These are phyloP conservation scores for Fusarium begoniae DNA, from an alignment of 2,329 filamentous ascomycete species.

Conservation along the genomic window DNA sequence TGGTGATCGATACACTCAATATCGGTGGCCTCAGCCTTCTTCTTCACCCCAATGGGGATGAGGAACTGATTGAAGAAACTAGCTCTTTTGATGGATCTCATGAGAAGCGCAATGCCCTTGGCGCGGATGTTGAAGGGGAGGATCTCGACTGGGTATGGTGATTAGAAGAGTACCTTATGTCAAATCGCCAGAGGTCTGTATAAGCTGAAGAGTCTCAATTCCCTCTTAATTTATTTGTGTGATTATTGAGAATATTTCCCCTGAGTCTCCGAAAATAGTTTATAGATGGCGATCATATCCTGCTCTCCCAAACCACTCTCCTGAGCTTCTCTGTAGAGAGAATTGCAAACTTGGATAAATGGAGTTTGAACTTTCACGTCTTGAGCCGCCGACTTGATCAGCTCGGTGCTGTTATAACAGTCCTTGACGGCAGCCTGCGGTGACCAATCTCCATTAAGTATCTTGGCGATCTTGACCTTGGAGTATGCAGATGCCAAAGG, in stretches of 20 bases:
- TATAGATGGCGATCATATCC: not conserved
- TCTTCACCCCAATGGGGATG: rapidly evolving
- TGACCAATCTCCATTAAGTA: not conserved
- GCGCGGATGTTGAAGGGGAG: not conserved
- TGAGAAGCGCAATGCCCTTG: not conserved
- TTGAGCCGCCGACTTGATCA: not conserved
- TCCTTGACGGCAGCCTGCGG: not conserved
- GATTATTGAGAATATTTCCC: not conserved
- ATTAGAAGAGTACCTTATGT: no score
- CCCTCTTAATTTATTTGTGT: rapidly evolving
- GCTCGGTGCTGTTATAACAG: not conserved
- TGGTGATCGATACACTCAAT: not conserved
- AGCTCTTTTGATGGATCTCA: not conserved
- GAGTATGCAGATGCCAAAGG: not conserved
- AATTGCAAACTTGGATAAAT: not conserved
- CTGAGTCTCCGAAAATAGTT: not conserved
- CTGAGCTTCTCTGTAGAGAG: not conserved
- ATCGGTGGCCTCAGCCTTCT: rapidly evolving
- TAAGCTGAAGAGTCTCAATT: rapidly evolving
- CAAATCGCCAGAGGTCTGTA: no score
- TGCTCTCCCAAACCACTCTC: not conserved
- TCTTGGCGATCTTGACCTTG: not conserved
- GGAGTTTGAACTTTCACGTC: not conserved
- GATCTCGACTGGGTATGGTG: not conserved
- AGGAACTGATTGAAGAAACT: not conserved